Evolutionary conservation across 352 stramenopile species (phyloP).

Genomic region (Phytophthora ohioensis): DNA sequence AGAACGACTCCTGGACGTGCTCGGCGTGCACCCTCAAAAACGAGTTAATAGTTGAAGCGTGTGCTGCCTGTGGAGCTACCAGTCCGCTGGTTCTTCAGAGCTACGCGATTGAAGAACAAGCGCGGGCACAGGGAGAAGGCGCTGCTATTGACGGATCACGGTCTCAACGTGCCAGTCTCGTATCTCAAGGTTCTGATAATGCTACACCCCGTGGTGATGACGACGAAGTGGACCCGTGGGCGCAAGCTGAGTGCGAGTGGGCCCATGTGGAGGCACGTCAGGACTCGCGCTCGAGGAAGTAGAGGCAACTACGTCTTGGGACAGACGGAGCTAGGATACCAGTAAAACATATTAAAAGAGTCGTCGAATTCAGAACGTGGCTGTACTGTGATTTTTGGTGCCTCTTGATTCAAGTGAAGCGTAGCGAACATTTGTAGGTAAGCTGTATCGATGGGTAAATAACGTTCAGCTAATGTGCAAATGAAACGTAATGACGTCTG

Average conservation of each 20-base stretch:
- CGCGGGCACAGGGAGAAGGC: conserved; percentile 8
- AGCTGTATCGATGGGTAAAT: too few species aligned
- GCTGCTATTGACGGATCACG: conserved; percentile 14
- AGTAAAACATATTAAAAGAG: background rate
- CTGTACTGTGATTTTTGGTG: too few species aligned
- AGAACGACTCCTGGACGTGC: conserved; percentile 56
- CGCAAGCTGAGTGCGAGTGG: conserved; percentile 76
- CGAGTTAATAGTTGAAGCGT: conserved; percentile 59
- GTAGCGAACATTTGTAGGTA: too few species aligned
- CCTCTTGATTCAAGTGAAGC: too few species aligned
- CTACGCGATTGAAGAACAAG: conserved; percentile 59
- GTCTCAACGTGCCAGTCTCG: conserved; percentile 37
- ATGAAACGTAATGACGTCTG: too few species aligned
- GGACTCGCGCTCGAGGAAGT: conserved; percentile 40
- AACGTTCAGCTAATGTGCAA: too few species aligned
- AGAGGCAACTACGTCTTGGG: background rate
- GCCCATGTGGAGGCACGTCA: conserved; percentile 68
- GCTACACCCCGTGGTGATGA: conserved; percentile 40
- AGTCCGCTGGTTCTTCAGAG: conserved; percentile 74
- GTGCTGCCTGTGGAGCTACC: conserved; percentile 71
- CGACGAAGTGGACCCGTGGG: conserved; percentile 64
- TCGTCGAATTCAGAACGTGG: background rate
- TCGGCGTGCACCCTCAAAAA: conserved; percentile 70
- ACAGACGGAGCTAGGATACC: too few species aligned
- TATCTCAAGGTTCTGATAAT: conserved; percentile 52